These are phyloP conservation scores for Atkinsonella texensis DNA, from an alignment of 2,329 filamentous ascomycete species.

Conservation along the genomic window DNA sequence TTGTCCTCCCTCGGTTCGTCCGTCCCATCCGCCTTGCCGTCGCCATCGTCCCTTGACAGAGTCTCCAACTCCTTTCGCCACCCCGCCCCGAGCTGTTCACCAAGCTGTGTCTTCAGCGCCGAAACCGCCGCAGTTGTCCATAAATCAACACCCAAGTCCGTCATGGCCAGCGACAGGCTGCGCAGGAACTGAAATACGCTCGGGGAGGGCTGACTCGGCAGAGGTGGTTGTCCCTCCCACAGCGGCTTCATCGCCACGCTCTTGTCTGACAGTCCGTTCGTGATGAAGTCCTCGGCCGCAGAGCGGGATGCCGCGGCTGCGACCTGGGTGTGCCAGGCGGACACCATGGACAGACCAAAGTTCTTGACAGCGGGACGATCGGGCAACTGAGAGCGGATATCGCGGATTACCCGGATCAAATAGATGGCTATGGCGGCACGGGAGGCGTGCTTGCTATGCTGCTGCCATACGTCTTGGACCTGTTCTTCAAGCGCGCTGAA, in stretches of 20 bases:
- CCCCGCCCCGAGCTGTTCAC: slow-evolving; percentile 33
- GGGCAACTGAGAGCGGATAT: slow-evolving; percentile 57
- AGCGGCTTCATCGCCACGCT: slow-evolving; percentile 50
- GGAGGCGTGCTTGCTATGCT: slow-evolving; percentile 31
- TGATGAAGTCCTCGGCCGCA: slow-evolving; percentile 36
- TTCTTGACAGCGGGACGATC: slow-evolving; percentile 32
- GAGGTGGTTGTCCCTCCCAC: slow-evolving; percentile 66
- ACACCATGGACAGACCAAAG: slow-evolving; percentile 51
- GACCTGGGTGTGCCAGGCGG: slow-evolving; percentile 51
- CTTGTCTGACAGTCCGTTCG: slow-evolving; percentile 29
- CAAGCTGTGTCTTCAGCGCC: slow-evolving; percentile 48
- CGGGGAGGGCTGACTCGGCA: slow-evolving; percentile 72
- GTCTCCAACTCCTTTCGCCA: slow-evolving; percentile 34
- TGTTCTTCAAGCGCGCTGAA: slow-evolving; percentile 47
- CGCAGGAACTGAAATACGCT: slow-evolving; percentile 61
- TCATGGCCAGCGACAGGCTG: slow-evolving; percentile 55
- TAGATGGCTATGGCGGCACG: slow-evolving; percentile 48
- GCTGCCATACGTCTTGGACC: slow-evolving; percentile 37
- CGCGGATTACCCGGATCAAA: slow-evolving; percentile 60
- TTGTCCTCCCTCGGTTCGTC: neutral
- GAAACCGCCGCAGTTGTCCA: slow-evolving; percentile 63
- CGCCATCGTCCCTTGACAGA: slow-evolving; percentile 8
- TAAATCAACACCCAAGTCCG: slow-evolving; percentile 57
- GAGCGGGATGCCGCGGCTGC: slow-evolving; percentile 38
- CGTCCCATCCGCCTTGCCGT: slow-evolving; percentile 9